Percentiles rank a stretch among this genome's conserved stretches.
phyloP scores from a whole-genome alignment of 306 rosid species.

The Crataegus laevigata region DNA sequence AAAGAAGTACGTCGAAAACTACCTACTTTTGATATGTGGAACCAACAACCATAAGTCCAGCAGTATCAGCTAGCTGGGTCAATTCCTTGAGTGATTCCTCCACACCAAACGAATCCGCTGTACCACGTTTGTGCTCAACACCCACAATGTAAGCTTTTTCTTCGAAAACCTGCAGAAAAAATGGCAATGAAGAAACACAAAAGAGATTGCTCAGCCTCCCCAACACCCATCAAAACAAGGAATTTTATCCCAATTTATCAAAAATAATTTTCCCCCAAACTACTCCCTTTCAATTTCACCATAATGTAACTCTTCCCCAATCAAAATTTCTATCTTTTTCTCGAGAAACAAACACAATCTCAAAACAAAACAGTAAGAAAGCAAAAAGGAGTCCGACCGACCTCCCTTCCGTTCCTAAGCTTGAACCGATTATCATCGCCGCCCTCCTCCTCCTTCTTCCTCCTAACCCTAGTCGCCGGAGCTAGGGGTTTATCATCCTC shows the following conservation, averaged over 20 bases:
- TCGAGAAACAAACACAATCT: not conserved
- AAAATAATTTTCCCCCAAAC: not conserved
- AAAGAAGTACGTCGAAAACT: not conserved
- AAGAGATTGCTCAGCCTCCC: no score
- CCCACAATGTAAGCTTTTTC: constrained; percentile 87
- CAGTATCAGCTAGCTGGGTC: constrained; percentile 89
- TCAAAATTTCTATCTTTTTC: not conserved
- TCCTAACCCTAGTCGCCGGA: constrained; percentile 27
- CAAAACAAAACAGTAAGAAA: not conserved
- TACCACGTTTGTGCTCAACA: constrained; percentile 59
- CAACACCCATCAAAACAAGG: not conserved
- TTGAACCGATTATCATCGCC: constrained; percentile 54
- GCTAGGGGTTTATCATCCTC: constrained; percentile 17
- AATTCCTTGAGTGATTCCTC: constrained; percentile 75
- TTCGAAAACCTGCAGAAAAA: constrained; percentile 53
- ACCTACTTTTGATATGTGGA: constrained; percentile 74
- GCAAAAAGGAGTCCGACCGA: not conserved
- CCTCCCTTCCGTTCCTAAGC: constrained; percentile 85
- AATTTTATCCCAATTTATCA: not conserved
- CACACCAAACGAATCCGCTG: constrained; percentile 44
- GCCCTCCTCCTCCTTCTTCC: constrained; percentile 41
- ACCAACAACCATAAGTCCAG: constrained; percentile 80
- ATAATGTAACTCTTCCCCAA: not conserved
- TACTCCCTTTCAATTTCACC: not conserved
- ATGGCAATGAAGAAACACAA: not conserved